Evolutionary conservation across 768 basidiomycete species (phyloP).

Genomic region (Termitomyces sp.): DNA sequence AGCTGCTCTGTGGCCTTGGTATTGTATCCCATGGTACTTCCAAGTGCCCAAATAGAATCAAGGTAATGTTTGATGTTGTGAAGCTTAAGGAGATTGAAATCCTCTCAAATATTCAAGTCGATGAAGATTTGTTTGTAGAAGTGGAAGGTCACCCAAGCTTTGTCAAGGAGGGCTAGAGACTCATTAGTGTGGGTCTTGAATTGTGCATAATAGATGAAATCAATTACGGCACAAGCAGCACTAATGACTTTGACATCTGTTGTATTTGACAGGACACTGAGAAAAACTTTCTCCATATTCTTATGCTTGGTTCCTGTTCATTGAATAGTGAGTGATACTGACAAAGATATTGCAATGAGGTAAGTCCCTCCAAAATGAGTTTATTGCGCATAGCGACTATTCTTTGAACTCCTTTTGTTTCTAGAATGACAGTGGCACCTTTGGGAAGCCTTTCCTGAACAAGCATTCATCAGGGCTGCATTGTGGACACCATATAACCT

Average conservation of each 20-base stretch:
- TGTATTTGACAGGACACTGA: neutral
- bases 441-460: neutral
- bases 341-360: neutral
- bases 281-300: neutral
- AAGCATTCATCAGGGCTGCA: too few relatives aligned
- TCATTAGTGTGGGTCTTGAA: neutral
- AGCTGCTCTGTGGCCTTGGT: conserved; percentile 26
- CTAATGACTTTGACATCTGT: neutral
- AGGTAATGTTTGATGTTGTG: too few relatives aligned
- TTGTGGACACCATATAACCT: too few relatives aligned
- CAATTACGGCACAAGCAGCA: neutral
- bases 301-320: neutral
- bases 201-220: neutral
- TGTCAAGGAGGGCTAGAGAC: neutral
- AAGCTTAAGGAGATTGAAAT: neutral
- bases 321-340: neutral
- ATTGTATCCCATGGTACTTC: conserved; percentile 25
- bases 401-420: too few relatives aligned
- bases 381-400: too few relatives aligned
- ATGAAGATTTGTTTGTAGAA: neutral
- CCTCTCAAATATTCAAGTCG: neutral
- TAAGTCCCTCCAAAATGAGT: too few relatives aligned
- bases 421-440: neutral
- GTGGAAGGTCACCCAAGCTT: neutral
- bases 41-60: conserved; percentile 18